phyloP scores from a whole-genome alignment of 148 eudicot species.

The Vaccinium macrocarpon region DNA sequence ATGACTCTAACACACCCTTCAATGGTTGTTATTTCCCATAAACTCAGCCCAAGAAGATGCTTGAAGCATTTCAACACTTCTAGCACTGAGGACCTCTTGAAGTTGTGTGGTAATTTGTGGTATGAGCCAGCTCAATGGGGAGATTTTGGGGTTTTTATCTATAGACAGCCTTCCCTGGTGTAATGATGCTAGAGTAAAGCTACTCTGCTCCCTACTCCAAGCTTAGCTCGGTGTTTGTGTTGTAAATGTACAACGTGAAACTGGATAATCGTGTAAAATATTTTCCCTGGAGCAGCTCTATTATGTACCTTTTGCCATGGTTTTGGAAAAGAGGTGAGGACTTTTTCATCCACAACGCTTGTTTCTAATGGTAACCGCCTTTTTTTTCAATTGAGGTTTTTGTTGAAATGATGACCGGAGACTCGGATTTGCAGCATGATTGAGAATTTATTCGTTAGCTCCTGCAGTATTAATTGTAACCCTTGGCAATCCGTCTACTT shows the following conservation, averaged over 20 bases:
- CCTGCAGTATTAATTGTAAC: background rate
- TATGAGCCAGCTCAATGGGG: background rate
- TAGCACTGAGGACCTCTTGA: background rate
- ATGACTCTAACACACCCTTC: background rate
- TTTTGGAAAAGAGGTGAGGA: background rate
- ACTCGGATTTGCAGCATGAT: background rate
- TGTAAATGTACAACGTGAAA: background rate
- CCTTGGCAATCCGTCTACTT: background rate
- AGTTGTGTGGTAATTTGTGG: background rate
- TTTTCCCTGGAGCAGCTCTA: background rate
- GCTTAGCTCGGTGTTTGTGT: background rate
- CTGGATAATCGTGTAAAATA: background rate
- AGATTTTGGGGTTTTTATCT: background rate
- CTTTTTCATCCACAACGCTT: background rate
- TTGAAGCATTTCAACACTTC: too few relatives aligned
- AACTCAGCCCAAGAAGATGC: conserved; percentile 49
- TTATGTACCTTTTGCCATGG: background rate
- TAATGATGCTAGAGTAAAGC: background rate
- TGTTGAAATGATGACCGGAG: background rate
- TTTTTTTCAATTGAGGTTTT: background rate
- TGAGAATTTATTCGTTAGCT: background rate
- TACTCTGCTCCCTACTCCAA: background rate
- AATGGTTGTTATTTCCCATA: background rate
- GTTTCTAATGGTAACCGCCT: background rate
- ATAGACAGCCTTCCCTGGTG: background rate